Conservation (phyloP, 2,329 filamentous ascomycete genomes). For the Sporothrix euskadiensis region DNA sequence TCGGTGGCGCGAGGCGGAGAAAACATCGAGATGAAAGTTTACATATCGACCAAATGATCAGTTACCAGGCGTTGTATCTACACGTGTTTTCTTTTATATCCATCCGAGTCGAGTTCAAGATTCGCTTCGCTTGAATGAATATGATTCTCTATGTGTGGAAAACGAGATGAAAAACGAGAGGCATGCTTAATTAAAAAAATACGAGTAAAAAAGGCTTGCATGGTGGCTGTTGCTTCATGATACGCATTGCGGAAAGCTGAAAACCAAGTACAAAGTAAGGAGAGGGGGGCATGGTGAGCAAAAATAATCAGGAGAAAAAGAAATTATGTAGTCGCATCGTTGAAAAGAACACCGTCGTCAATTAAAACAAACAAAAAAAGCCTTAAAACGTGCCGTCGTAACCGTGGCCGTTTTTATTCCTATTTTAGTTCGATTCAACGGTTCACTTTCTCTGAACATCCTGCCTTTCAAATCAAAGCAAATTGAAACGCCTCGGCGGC, state of each 20-base stretch:
- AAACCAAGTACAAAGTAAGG: not conserved
- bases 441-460: not conserved
- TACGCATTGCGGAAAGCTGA: not conserved
- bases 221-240: not conserved
- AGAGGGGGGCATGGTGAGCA: not conserved
- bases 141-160: too few species aligned
- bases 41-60: not conserved
- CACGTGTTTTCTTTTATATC: not conserved
- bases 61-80: not conserved
- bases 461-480: not conserved
- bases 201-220: not conserved
- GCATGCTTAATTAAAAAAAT: too few species aligned
- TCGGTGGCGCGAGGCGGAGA: slow-evolving; percentile 13
- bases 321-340: not conserved
- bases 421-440: not conserved
- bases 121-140: too few species aligned
- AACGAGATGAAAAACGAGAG: not conserved
- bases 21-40: not conserved
- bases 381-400: not conserved
- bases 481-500: not conserved
- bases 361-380: not conserved
- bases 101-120: too few species aligned
- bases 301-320: not conserved
- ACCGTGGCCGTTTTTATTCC: not conserved
- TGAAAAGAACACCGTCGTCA: slow-evolving; percentile 4